Base-by-base conservation (phyloP, 495 filamentous ascomycete species). In the Penicillium cataractarum region DNA sequence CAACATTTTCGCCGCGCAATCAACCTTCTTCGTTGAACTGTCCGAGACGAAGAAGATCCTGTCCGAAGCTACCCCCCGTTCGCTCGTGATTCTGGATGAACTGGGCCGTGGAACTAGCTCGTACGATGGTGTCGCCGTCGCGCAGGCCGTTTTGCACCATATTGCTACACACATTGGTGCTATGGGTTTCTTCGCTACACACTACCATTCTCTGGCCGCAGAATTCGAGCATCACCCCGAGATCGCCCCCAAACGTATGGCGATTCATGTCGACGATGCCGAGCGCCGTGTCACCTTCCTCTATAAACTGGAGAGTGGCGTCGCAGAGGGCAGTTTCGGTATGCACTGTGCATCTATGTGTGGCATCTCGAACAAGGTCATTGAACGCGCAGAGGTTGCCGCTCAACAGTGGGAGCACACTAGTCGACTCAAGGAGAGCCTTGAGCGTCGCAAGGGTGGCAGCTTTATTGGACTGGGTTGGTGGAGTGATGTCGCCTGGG, bases 271-370 rank as follows among this genome's bases (percentile, higher is more conserved):
- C 19, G 94, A 99, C 67, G 91, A 96, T n/a, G 83, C 81, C 42
- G 83, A 90, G 50, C 82, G 90, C 29, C 85, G 89, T 15, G 86
- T 99, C 31, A 97, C 95, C 0, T 99, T 98, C 77, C 75, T 99
- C 58, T 99, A 99, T 74, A 95, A 94, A 69, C 83, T 99, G 0
- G 96, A 98, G 76, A 84, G 90, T 22, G 96, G 96, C 8, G 93
- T 99, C 40, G 96, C 96, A 3, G 96, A 98, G 77, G 96, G 96
- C 2, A 95, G 91, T 67, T 98, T 97, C 76, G 96, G 96, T 65
- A 99, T 99, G 96, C 96, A 98, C 74, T 99, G 96, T 72, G 96
- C 96, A 2, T 86, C 90, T 37, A 99, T 98, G 95, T 99, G 96
- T 63, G 96, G 96, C 1, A 97, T 99, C 49, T 83, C 93, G 0